Evolutionary conservation across 2,329 filamentous ascomycete species (phyloP), one percentile per base, ranked within the genome.

Genomic region (Neonectria ditissima): DNA sequence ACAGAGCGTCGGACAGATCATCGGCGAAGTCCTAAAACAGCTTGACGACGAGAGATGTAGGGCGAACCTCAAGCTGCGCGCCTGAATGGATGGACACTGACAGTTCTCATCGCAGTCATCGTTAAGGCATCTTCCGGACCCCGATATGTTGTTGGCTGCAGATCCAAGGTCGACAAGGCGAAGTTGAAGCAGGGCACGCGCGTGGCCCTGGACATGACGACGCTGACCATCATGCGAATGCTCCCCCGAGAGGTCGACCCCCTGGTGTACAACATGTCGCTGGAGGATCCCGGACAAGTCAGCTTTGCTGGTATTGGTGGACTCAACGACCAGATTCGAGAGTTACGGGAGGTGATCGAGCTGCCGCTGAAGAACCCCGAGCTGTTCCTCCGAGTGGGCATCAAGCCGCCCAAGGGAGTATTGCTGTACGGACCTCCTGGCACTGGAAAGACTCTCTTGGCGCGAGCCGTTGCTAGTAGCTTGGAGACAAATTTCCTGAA

Each of bases 201-300:
- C 76, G 96, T 99, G 59, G 95, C 96, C 34, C 90, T 99, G 64
- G 96, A 99, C 77, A 99, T 99, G 96, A 99, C 96, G 55, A 99
- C 96, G 20, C 91, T 99, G 72, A 99, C 96, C 65, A 99, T 99
- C 81, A 99, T 99, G 96, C 93, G 96, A 76, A 99, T 99, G 96
- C 87, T 99, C 50, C 97, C 96, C 64, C 92, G 96, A 79, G 96
- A 99, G 84, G 97, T 99, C 77, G 96, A 99, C 77, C 96, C 96
- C 20, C 86, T 99, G 71, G 96, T 99, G 72, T 99, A 99, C 88
- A 99, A 99, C 86, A 99, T 99, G 96, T 99, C 96, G 20, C 82
- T 99, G 73, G 96, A 99, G 80, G 96, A 99, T 78, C 96, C 96
- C 0, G 96, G 96, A 6, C 95, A 98, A 80, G 91, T 99, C 80